Conservation (phyloP, 108 stramenopile species). For the Nitzschia inconspicua region DNA sequence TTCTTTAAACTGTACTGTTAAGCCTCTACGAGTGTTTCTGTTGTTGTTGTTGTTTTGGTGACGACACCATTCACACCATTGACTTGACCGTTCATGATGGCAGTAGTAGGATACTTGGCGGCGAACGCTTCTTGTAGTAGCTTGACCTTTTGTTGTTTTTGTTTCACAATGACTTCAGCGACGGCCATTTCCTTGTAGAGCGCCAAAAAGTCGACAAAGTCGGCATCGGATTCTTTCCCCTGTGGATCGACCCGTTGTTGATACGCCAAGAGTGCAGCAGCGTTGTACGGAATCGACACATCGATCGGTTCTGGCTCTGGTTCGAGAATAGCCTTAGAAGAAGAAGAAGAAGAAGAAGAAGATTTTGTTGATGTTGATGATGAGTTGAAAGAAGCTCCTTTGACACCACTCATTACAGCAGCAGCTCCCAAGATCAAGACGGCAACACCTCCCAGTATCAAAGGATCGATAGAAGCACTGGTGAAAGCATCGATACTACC, state of each 20-base stretch:
- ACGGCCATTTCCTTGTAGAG: slow-evolving; percentile 36
- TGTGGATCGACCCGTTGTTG: slow-evolving; percentile 2
- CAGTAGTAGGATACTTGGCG: not conserved
- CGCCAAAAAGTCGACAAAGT: slow-evolving; percentile 31
- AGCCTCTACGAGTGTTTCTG: not conserved
- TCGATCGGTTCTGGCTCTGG: slow-evolving; percentile 39
- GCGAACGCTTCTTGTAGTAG: not conserved
- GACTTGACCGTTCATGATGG: not conserved
- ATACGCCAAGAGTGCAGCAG: slow-evolving; percentile 42
- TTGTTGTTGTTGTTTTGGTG: not conserved
- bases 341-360: not conserved
- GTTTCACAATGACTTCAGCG: slow-evolving; percentile 38
- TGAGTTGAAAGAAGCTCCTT: too few species aligned
- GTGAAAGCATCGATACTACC: too few species aligned
- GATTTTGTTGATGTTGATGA: too few species aligned
- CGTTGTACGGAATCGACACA: slow-evolving; percentile 57
- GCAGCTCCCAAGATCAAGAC: not conserved
- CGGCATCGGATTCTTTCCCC: slow-evolving; percentile 13
- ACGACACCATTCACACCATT: not conserved
- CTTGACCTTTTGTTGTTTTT: slow-evolving; percentile 2
- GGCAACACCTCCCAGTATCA: not conserved
- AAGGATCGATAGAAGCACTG: too few species aligned
- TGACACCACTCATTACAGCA: too few species aligned
- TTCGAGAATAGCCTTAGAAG: not conserved
- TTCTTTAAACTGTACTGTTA: not conserved